These are phyloP conservation scores for Leccinum griseonigrum DNA, from an alignment of 1,284 basidiomycete species.

Conservation along the genomic window DNA sequence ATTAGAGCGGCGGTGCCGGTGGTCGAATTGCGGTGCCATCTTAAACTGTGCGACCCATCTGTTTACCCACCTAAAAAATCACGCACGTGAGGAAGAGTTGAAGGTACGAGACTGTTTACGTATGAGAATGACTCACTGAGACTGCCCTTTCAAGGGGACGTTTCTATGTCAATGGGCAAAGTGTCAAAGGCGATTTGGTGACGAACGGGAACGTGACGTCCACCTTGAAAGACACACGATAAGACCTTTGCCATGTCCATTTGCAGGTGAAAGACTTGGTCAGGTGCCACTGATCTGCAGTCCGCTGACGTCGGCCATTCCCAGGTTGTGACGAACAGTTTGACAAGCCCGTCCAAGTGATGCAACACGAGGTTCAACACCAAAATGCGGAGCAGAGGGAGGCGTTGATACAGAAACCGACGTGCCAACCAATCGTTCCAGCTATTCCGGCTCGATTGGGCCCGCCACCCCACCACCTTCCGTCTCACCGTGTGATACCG, in stretches of 20 bases:
- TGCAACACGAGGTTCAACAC: conserved; percentile 29
- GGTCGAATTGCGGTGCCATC: conserved; percentile 54
- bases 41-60: conserved; percentile 53
- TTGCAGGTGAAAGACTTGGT: conserved; percentile 23
- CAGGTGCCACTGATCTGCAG: neutral
- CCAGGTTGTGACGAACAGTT: conserved; percentile 28
- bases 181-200: conserved; percentile 21
- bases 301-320: conserved; percentile 6
- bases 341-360: conserved; percentile 26
- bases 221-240: conserved; percentile 26
- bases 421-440: conserved; percentile 35
- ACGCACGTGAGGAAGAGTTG: conserved; percentile 37
- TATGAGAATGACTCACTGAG: neutral
- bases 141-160: conserved; percentile 13
- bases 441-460: conserved; percentile 32
- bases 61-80: conserved; percentile 48
- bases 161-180: conserved; percentile 27
- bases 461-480: conserved; percentile 38
- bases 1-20: conserved; percentile 50
- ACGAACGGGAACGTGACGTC: conserved; percentile 15
- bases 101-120: conserved; percentile 26
- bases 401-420: conserved; percentile 38
- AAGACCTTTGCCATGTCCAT: conserved; percentile 31
- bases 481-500: conserved; percentile 48
- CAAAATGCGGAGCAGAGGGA: conserved; percentile 33